Evolutionary conservation across 495 filamentous ascomycete genomes (phyloP).

Genomic region (Aspergillus campestris): DNA sequence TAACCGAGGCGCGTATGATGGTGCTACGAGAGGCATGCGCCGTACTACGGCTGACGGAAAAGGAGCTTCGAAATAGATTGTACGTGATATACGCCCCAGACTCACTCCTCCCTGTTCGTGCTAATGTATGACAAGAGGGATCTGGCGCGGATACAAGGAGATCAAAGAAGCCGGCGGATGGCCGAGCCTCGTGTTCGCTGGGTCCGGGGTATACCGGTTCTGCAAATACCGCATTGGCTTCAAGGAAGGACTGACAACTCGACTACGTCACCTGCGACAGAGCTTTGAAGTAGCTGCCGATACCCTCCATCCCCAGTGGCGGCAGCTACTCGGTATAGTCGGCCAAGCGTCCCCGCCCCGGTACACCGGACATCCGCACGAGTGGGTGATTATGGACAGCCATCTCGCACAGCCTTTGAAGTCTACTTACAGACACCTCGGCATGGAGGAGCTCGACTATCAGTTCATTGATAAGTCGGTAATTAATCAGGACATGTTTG

Average conservation of each 20-base stretch:
- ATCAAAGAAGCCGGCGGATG: constrained; percentile 17
- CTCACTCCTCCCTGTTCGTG: no score
- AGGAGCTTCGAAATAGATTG: constrained; percentile 16
- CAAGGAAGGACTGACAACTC: constrained; percentile 7
- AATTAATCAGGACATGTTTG: constrained; percentile 5
- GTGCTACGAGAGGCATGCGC: constrained; percentile 13
- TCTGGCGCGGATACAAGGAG: constrained; percentile 19
- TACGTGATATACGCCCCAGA: no score
- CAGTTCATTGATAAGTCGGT: constrained; percentile 15
- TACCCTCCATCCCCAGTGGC: constrained; percentile 15
- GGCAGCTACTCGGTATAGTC: constrained; percentile 10
- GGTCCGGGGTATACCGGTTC: constrained; percentile 14
- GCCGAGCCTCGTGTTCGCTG: constrained; percentile 15
- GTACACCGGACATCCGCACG: constrained; percentile 14
- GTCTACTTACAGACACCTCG: constrained; percentile 9
- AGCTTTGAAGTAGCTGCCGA: constrained; percentile 14
- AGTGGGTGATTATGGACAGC: constrained; percentile 9
- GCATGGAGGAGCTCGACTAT: constrained; percentile 10
- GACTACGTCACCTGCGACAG: constrained; percentile 7
- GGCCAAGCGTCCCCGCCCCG: constrained; percentile 4
- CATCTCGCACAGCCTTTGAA: constrained; percentile 4
- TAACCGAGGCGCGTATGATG: constrained; percentile 13
- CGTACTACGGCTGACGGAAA: constrained; percentile 14
- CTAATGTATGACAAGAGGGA: no score
- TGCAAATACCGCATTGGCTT: constrained; percentile 18